These are phyloP conservation scores for Plasmopara muralis DNA, from an alignment of 352 stramenopile species.

Conservation along the genomic window DNA sequence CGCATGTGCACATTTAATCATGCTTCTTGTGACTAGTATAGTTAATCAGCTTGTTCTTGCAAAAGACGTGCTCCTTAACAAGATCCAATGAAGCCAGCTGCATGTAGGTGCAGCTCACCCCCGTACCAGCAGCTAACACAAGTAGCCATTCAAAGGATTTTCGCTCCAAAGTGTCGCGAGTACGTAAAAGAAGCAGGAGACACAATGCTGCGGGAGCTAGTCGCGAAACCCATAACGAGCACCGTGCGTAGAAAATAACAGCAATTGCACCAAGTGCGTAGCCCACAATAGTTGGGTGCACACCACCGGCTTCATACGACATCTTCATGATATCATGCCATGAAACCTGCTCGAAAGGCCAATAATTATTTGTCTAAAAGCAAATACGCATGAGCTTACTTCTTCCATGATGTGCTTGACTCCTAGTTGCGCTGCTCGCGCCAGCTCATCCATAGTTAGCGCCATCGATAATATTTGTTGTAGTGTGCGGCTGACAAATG, in stretches of 20 bases:
- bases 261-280: conserved; percentile 46
- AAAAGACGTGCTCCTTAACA: conserved; percentile 39
- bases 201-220: conserved; percentile 16
- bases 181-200: conserved; percentile 25
- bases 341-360: conserved; percentile 27
- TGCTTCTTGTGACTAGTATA: conserved; percentile 28
- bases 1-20: conserved; percentile 15
- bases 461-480: conserved; percentile 4
- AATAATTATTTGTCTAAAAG: neutral
- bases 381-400: conserved; percentile 8
- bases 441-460: conserved; percentile 24
- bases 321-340: conserved; percentile 31
- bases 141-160: conserved; percentile 31
- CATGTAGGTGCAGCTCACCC: conserved; percentile 49
- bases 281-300: conserved; percentile 53
- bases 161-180: conserved; percentile 10
- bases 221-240: conserved; percentile 14
- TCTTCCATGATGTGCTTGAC: conserved; percentile 20
- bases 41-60: conserved; percentile 10
- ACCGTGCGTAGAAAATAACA: conserved; percentile 28
- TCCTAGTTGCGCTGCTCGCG: conserved; percentile 17
- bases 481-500: neutral
- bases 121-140: conserved; percentile 31
- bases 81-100: conserved; percentile 47
- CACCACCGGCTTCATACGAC: conserved; percentile 47